A percentile compares a stretch with the other conserved stretches of the same genome.
phyloP scores from a whole-genome alignment of 805 yeast genomes.

The Schizosaccharomyces japonicus region DNA sequence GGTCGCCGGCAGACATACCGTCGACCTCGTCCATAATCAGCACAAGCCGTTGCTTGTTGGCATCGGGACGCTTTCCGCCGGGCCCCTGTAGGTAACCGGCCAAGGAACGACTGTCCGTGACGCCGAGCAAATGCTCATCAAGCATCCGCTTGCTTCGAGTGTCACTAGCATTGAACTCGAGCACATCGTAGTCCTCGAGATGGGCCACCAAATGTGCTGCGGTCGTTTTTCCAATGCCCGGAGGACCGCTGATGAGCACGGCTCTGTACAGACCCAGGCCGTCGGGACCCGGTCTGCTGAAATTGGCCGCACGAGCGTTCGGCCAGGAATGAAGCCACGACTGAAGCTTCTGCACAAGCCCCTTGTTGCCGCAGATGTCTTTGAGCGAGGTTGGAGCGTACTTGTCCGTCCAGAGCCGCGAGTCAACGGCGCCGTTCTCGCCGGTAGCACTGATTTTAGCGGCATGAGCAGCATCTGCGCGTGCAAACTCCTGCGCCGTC shows the following conservation, averaged over 20 bases:
- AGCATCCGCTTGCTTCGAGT: slow-evolving; percentile 65
- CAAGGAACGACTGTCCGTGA: slow-evolving; percentile 61
- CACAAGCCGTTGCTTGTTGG: slow-evolving; percentile 37
- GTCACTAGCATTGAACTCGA: slow-evolving; percentile 75
- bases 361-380: slow-evolving; percentile 82
- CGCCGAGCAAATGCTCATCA: slow-evolving; percentile 41
- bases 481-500: slow-evolving; percentile 24
- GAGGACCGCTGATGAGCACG: slow-evolving; percentile 72
- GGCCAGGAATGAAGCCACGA: slow-evolving; percentile 68
- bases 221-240: slow-evolving; percentile 86
- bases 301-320: slow-evolving; percentile 22
- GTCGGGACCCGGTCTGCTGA: slow-evolving; percentile 34
- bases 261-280: slow-evolving; percentile 57
- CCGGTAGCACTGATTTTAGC: slow-evolving; percentile 9
- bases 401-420: slow-evolving; percentile 65
- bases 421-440: neutral
- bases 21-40: slow-evolving; percentile 96
- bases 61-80: slow-evolving; percentile 7
- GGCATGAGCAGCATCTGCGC: slow-evolving; percentile 17
- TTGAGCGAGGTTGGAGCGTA: slow-evolving; percentile 60
- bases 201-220: slow-evolving; percentile 67
- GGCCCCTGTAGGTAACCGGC: slow-evolving; percentile 39
- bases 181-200: slow-evolving; percentile 52
- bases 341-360: slow-evolving; percentile 38
- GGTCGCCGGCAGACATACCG: slow-evolving; percentile 97